Percentiles rank a stretch among this genome's conserved stretches.
Evolutionary conservation across 202 grass and related monocot genomes (phyloP).

Genomic region (Setaria viridis): DNA sequence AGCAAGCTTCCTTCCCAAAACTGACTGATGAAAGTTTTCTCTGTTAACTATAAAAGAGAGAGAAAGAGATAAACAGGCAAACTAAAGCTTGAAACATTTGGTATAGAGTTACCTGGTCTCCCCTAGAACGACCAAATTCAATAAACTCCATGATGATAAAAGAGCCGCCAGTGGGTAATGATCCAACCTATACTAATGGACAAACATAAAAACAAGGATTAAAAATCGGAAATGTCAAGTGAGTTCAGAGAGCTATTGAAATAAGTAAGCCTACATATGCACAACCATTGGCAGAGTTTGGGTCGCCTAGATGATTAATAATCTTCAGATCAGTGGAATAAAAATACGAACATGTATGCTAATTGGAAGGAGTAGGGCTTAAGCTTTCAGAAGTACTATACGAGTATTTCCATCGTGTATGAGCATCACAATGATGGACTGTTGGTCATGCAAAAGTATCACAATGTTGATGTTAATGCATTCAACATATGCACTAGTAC

Average conservation of each 20-base stretch:
- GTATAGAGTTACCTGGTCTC: constrained; percentile 66
- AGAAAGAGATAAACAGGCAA: neutral
- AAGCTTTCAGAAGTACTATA: neutral
- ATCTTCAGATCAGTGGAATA: neutral
- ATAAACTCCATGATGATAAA: constrained; percentile 97
- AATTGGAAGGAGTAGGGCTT: neutral
- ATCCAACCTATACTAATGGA: constrained; percentile 47
- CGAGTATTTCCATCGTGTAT: neutral
- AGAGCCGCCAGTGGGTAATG: constrained; percentile 74
- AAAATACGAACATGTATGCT: neutral
- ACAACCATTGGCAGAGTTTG: neutral
- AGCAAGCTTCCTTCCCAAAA: constrained; percentile 73
- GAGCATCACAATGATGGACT: neutral
- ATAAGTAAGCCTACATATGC: neutral
- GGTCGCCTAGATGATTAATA: neutral
- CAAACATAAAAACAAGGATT: neutral
- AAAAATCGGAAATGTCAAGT: constrained; percentile 13
- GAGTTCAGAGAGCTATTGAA: neutral
- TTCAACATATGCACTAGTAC: neutral
- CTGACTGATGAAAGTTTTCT: constrained; percentile 48
- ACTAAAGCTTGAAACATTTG: neutral
- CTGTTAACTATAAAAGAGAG: constrained; percentile 30
- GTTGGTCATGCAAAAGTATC: neutral
- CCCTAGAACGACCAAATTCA: constrained; percentile 72
- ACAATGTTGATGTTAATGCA: neutral